A percentile compares a stretch with the other conserved stretches of the same genome.
Evolutionary conservation across 345 rosid genomes (phyloP).

Genomic region (Gossypium anomalum): DNA sequence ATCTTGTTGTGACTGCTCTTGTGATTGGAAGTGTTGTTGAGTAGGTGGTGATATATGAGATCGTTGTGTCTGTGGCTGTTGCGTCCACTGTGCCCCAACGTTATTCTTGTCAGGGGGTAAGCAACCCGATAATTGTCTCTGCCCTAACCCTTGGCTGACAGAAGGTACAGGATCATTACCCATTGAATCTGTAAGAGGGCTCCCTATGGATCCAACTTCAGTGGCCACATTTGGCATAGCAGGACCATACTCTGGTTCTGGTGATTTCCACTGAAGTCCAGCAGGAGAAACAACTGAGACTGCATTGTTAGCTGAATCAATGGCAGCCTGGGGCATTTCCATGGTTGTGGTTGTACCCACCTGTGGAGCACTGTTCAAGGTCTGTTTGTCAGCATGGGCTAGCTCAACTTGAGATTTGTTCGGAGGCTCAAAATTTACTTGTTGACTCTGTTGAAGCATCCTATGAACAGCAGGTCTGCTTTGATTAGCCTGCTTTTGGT

Average conservation of each 20-base stretch:
- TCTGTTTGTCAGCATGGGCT: constrained; percentile 43
- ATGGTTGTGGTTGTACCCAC: constrained; percentile 31
- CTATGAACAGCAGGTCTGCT: constrained; percentile 50
- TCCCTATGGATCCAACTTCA: constrained; percentile 43
- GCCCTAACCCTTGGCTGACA: constrained; percentile 45
- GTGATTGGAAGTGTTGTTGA: constrained; percentile 42
- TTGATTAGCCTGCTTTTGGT: constrained; percentile 59
- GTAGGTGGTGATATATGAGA: constrained; percentile 40
- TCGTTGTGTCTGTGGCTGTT: constrained; percentile 39
- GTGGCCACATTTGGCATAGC: constrained; percentile 34
- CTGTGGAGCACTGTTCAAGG: constrained; percentile 35
- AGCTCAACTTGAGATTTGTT: constrained; percentile 58
- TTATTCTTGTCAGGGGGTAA: constrained; percentile 41
- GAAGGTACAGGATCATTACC: constrained; percentile 48
- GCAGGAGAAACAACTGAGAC: constrained; percentile 32
- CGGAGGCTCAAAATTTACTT: constrained; percentile 37
- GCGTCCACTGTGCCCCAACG: constrained; percentile 45
- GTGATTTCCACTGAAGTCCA: constrained; percentile 50
- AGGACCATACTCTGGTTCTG: constrained; percentile 47
- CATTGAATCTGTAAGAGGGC: constrained; percentile 38
- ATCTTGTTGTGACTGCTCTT: constrained; percentile 30
- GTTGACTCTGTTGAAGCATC: constrained; percentile 55
- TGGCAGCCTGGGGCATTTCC: constrained; percentile 36
- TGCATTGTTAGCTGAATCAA: constrained; percentile 36
- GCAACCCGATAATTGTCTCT: constrained; percentile 58